phyloP scores from a whole-genome alignment of 2,329 filamentous ascomycete species.

The Graphilbum ipis-grandicollis region DNA sequence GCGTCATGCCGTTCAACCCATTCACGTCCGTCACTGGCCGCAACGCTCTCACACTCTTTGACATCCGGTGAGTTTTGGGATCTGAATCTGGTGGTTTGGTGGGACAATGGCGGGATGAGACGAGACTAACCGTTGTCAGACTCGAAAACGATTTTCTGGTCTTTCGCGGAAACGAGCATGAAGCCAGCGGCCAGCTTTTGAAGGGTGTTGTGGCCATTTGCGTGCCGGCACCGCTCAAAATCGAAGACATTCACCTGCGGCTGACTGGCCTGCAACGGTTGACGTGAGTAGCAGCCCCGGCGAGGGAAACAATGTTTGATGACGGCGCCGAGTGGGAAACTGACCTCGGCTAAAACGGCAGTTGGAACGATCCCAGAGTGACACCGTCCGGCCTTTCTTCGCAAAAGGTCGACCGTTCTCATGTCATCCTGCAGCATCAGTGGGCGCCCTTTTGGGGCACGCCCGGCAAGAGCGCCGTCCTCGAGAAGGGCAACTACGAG shows the following conservation, averaged over 20 bases:
- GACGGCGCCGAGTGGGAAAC: too few species aligned
- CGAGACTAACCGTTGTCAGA: too few species aligned
- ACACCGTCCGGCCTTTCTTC: slow-evolving; percentile 41
- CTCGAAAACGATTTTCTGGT: slow-evolving; percentile 67
- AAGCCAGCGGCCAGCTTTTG: slow-evolving; percentile 58
- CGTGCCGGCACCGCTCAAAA: slow-evolving; percentile 47
- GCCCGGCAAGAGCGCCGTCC: slow-evolving; percentile 36
- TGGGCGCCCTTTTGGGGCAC: slow-evolving; percentile 49
- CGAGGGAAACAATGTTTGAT: too few species aligned
- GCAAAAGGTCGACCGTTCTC: slow-evolving; percentile 40
- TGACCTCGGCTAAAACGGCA: slow-evolving; percentile 12
- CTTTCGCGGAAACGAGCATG: slow-evolving; percentile 57
- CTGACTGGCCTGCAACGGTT: slow-evolving; percentile 53
- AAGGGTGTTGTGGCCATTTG: slow-evolving; percentile 61
- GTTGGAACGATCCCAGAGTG: slow-evolving; percentile 32
- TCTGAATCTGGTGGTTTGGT: too few species aligned
- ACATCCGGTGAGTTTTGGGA: slow-evolving; percentile 41
- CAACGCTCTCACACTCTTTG: slow-evolving; percentile 35
- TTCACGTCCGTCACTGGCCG: slow-evolving; percentile 34
- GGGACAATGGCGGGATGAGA: too few species aligned
- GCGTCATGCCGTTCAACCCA: slow-evolving; percentile 36
- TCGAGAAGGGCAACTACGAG: slow-evolving; percentile 65
- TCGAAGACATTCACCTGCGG: slow-evolving; percentile 57
- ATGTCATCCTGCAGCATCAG: slow-evolving; percentile 47
- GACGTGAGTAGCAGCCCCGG: slow-evolving; percentile 44